Conservation (phyloP, 2,329 filamentous ascomycete species). For the Aspergillus hortae region DNA sequence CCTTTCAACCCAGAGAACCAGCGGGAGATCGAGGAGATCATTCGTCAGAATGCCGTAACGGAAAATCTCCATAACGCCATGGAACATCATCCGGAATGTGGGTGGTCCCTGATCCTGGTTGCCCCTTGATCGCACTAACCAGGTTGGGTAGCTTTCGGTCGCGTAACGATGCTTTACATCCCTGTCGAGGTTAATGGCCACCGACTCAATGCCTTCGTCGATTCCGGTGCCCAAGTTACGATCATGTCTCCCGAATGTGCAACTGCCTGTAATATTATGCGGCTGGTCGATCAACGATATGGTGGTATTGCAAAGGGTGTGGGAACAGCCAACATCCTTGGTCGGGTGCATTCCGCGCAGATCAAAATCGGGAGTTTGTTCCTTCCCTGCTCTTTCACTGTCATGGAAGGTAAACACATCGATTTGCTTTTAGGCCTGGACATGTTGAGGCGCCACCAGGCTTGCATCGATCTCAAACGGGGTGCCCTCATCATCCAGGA, state of each 20-base stretch:
- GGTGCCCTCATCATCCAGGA: slow-evolving; percentile 85
- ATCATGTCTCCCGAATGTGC: slow-evolving; percentile 97
- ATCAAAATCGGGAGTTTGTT: slow-evolving; percentile 88
- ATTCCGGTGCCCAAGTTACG: slow-evolving; percentile 94
- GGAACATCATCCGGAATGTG: slow-evolving; percentile 96
- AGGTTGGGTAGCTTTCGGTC: slow-evolving; percentile 69
- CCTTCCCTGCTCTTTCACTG: slow-evolving; percentile 92
- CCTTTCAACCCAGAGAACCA: slow-evolving; percentile 93
- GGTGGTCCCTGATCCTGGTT: slow-evolving; percentile 24
- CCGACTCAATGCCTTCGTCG: slow-evolving; percentile 91
- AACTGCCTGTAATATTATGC: slow-evolving; percentile 91
- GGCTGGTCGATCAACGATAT: slow-evolving; percentile 87
- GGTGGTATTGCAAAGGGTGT: slow-evolving; percentile 90
- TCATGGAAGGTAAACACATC: slow-evolving; percentile 98
- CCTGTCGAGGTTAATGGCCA: slow-evolving; percentile 91
- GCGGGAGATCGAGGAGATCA: slow-evolving; percentile 91
- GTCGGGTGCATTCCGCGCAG: slow-evolving; percentile 89
- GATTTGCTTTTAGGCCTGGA: slow-evolving; percentile 90
- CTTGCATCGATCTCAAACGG: slow-evolving; percentile 79
- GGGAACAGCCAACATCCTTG: slow-evolving; percentile 89
- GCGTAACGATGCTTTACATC: slow-evolving; percentile 94
- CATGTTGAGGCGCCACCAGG: slow-evolving; percentile 95
- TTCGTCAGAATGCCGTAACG: slow-evolving; percentile 87
- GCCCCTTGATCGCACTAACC: slow-evolving; percentile 4
- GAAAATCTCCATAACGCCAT: slow-evolving; percentile 96